Conservation (phyloP, 495 filamentous ascomycete species). For the Ascodesmis nigricans region DNA sequence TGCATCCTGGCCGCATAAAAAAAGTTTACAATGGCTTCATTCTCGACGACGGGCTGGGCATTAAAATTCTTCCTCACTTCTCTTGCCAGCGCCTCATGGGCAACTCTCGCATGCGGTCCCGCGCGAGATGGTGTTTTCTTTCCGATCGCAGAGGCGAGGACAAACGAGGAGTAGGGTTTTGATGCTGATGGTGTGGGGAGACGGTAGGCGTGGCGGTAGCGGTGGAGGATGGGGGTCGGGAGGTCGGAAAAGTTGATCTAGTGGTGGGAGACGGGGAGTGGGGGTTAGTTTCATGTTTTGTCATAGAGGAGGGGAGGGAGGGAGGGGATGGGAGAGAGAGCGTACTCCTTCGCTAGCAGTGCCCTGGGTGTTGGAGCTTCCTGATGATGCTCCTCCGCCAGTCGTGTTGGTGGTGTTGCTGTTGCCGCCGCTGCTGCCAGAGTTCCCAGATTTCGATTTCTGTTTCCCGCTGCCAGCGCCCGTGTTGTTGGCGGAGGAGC, state of each 20-base stretch:
- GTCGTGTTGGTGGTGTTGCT: too few species aligned
- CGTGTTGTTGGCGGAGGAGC: too few species aligned
- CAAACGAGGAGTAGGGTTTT: constrained; percentile 15
- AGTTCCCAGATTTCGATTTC: too few species aligned
- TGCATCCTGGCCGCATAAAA: constrained; percentile 54
- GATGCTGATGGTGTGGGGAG: constrained; percentile 12
- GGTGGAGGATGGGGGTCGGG: constrained; percentile 16
- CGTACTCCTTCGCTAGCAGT: too few species aligned
- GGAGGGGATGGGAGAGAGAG: too few species aligned
- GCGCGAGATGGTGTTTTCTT: constrained; percentile 12
- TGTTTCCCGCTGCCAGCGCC: too few species aligned
- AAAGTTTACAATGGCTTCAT: constrained; percentile 70
- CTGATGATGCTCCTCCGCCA: too few species aligned
- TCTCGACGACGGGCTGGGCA: constrained; percentile 58
- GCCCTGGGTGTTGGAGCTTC: too few species aligned
- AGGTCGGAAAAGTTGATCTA: constrained; percentile 20
- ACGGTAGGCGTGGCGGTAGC: constrained; percentile 18
- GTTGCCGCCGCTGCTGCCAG: too few species aligned
- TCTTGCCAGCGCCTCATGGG: constrained; percentile 35
- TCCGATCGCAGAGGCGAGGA: constrained; percentile 17
- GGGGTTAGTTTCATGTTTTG: too few species aligned
- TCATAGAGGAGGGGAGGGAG: too few species aligned
- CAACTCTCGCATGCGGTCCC: constrained; percentile 38
- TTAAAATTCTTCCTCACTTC: constrained; percentile 82
- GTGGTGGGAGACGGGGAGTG: too few species aligned